Conservation (phyloP, 192 early-diverging fungal genomes). For the Coemansia sp. region DNA sequence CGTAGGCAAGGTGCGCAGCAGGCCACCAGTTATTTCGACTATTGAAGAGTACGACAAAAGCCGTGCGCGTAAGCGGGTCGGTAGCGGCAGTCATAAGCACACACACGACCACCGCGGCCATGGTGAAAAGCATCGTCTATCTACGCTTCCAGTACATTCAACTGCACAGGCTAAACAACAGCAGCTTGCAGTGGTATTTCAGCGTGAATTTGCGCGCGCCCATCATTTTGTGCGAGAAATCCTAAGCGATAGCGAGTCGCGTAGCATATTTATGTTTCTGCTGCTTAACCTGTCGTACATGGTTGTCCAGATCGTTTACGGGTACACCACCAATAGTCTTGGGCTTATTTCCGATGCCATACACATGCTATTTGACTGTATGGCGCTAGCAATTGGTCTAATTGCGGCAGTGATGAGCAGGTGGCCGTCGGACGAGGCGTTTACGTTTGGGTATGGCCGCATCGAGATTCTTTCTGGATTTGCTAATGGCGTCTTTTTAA, state of each 20-base stretch:
- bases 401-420: slow-evolving; percentile 87
- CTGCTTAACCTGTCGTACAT: slow-evolving; percentile 91
- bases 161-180: slow-evolving; percentile 1
- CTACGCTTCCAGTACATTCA: not conserved
- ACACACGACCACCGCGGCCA: slow-evolving; percentile 5
- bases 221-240: slow-evolving; percentile 22
- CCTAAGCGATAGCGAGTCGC: slow-evolving; percentile 62
- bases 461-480: slow-evolving; percentile 93
- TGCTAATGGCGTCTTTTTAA: slow-evolving; percentile 87
- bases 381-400: slow-evolving; percentile 84
- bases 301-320: slow-evolving; percentile 83
- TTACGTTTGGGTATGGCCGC: slow-evolving; percentile 72
- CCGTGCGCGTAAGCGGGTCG: slow-evolving; percentile 14
- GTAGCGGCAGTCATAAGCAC: slow-evolving; percentile 10
- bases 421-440: slow-evolving; percentile 83
- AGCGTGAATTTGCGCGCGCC: not conserved
- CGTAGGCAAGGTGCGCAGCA: slow-evolving; percentile 2
- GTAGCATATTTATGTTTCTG: slow-evolving; percentile 93
- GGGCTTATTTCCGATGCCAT: slow-evolving; percentile 94
- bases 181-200: not conserved
- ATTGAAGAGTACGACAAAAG: slow-evolving; percentile 42
- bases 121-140: not conserved
- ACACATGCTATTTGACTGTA: slow-evolving; percentile 98
- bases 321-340: slow-evolving; percentile 79
- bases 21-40: slow-evolving; percentile 33